Percentiles rank a stretch among this genome's conserved stretches.
Conservation (phyloP, 116 monocot genomes). For the Phalaenopsis hybrid region DNA sequence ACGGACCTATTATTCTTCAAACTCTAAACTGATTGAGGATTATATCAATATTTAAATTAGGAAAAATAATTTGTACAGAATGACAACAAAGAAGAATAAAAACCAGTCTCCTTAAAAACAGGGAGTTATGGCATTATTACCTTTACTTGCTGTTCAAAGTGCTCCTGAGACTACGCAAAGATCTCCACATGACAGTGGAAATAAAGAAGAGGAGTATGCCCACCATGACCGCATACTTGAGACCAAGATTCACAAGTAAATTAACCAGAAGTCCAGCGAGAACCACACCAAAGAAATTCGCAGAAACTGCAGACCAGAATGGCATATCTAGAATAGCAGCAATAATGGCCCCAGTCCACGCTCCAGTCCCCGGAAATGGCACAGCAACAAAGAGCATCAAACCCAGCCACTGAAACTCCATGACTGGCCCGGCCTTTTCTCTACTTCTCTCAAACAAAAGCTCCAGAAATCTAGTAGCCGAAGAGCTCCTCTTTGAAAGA, state of each 20-base stretch:
- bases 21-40: not conserved
- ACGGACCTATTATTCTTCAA: not conserved
- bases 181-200: slow-evolving; percentile 76
- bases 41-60: not conserved
- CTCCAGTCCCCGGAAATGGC: slow-evolving; percentile 91
- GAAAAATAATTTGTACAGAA: not conserved
- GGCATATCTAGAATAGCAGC: slow-evolving; percentile 81
- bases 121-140: not conserved
- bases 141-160: slow-evolving; percentile 18
- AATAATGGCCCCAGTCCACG: slow-evolving; percentile 90
- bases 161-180: slow-evolving; percentile 47
- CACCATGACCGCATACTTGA: slow-evolving; percentile 60
- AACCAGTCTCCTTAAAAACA: not conserved
- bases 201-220: slow-evolving; percentile 61
- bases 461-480: slow-evolving; percentile 41
- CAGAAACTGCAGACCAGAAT: slow-evolving; percentile 76
- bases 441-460: slow-evolving; percentile 58
- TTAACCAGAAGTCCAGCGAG: slow-evolving; percentile 85
- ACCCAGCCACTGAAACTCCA: slow-evolving; percentile 94
- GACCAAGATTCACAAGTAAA: slow-evolving; percentile 80
- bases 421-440: slow-evolving; percentile 82
- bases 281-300: slow-evolving; percentile 84
- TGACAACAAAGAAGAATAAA: not conserved
- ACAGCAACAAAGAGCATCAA: slow-evolving; percentile 94
- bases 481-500: slow-evolving; percentile 39